Percentiles rank a stretch among this genome's conserved stretches.
phyloP scores from a whole-genome alignment of 192 early-diverging fungal species.

The Coemansia sp. region DNA sequence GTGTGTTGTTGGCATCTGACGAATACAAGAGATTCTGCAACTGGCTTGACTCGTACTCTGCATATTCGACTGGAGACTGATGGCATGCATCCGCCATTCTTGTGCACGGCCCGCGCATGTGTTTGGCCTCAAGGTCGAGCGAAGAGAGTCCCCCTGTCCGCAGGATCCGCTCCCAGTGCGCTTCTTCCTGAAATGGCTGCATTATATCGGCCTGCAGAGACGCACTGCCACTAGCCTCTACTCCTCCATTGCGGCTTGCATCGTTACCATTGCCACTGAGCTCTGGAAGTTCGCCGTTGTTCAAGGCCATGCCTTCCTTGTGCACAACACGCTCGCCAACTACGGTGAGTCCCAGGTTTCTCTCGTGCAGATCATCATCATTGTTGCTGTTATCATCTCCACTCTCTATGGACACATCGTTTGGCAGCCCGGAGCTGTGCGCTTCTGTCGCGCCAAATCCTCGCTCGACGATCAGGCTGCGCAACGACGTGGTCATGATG shows the following conservation, averaged over 20 bases:
- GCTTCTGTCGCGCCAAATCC: constrained; percentile 25
- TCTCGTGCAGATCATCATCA: background rate
- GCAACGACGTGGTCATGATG: constrained; percentile 38
- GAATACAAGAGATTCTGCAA: background rate
- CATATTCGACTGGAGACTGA: background rate
- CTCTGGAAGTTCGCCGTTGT: background rate
- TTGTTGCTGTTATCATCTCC: background rate
- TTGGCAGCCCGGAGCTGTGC: background rate
- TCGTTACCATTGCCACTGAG: background rate
- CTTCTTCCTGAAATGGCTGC: constrained; percentile 31
- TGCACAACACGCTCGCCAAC: background rate
- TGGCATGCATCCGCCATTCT: background rate
- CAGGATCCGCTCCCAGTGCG: constrained; percentile 36
- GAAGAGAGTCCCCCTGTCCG: constrained; percentile 35
- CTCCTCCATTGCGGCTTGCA: background rate
- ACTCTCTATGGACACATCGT: background rate
- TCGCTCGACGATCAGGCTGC: constrained; percentile 41
- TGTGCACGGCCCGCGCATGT: constrained; percentile 3
- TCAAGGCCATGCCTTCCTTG: background rate
- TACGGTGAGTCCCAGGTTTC: background rate
- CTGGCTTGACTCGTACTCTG: background rate
- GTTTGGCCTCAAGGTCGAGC: background rate
- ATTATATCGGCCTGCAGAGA: constrained; percentile 12
- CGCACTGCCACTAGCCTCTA: background rate
- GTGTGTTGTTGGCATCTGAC: background rate